Conservation (phyloP, 2,329 filamentous ascomycete species). For the Mycosphaerelloides madeirae region DNA sequence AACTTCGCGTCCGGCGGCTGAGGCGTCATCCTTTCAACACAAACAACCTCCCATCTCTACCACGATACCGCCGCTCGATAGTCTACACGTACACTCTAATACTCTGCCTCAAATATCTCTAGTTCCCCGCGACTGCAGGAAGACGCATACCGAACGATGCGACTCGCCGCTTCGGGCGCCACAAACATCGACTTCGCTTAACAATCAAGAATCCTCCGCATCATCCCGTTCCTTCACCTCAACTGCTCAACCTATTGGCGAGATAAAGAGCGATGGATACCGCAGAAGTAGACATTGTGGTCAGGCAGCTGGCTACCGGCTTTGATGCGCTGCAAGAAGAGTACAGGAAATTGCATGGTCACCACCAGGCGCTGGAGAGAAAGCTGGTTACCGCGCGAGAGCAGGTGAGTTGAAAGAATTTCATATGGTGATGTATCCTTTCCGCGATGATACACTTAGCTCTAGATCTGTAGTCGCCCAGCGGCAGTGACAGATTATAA, state of each 20-base stretch:
- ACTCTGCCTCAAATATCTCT: background rate
- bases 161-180: too few species aligned
- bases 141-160: too few species aligned
- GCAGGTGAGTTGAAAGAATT: conserved; percentile 38
- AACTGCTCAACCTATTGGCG: background rate
- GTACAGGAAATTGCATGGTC: conserved; percentile 43
- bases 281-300: conserved; percentile 21
- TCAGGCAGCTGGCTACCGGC: conserved; percentile 41
- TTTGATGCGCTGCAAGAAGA: conserved; percentile 46
- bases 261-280: conserved; percentile 8
- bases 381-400: conserved; percentile 46
- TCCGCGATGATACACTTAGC: conserved; percentile 40
- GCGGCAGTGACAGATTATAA: conserved; percentile 44
- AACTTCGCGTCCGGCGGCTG: too few species aligned
- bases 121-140: background rate
- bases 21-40: too few species aligned
- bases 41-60: too few species aligned
- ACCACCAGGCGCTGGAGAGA: conserved; percentile 43
- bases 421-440: conserved; percentile 3
- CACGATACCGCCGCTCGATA: too few species aligned
- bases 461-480: conserved; percentile 49
- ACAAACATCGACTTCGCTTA: background rate
- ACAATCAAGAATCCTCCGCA: background rate
- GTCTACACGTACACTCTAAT: background rate
- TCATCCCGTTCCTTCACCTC: background rate